These are phyloP conservation scores for Mangifera indica DNA, from an alignment of 345 rosid species.

Conservation along the genomic window DNA sequence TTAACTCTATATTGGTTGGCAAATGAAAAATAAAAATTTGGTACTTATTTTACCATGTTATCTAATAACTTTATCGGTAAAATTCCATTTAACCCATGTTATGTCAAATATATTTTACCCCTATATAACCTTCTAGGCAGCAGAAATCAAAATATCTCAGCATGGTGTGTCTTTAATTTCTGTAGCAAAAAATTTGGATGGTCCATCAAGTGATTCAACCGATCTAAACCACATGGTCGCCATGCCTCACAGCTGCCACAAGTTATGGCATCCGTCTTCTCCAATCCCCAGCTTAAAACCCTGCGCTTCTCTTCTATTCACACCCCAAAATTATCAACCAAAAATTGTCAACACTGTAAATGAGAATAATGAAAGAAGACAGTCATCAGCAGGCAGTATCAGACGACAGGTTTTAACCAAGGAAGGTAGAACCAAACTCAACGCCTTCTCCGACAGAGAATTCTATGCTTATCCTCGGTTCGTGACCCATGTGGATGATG, in stretches of 20 bases:
- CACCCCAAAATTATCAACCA: conserved; percentile 19
- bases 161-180: no score
- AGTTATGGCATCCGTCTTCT: conserved; percentile 29
- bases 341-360: conserved; percentile 32
- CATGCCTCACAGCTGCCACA: conserved; percentile 23
- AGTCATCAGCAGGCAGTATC: conserved; percentile 57
- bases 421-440: conserved; percentile 67
- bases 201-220: background rate
- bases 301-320: conserved; percentile 23
- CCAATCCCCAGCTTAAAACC: conserved; percentile 8
- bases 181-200: background rate
- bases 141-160: no score
- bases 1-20: no score
- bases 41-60: no score
- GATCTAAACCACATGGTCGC: conserved; percentile 25
- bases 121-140: no score
- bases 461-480: conserved; percentile 78
- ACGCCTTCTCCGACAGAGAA: conserved; percentile 52
- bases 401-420: conserved; percentile 61
- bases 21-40: no score
- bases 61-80: no score
- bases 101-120: no score
- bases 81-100: no score
- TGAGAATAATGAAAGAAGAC: conserved; percentile 35
- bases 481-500: conserved; percentile 81